Evolutionary conservation across 2,329 filamentous ascomycete species (phyloP).

Genomic region (Botrytis sinoallii): DNA sequence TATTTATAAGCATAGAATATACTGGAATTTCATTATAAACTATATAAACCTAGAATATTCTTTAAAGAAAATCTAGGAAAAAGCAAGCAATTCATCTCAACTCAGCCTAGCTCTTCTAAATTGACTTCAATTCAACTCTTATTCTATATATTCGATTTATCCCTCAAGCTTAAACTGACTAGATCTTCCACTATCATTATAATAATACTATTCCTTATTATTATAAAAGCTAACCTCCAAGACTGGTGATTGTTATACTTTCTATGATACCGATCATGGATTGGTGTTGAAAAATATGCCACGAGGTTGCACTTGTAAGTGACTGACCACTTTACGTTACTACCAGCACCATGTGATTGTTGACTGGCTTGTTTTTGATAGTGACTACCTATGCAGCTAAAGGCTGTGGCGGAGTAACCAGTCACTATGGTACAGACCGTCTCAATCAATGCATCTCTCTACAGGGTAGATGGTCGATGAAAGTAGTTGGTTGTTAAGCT

Average conservation of each 20-base stretch:
- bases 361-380: not conserved
- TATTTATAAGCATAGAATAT: too few species aligned
- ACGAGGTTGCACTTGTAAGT: not conserved
- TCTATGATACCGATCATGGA: not conserved
- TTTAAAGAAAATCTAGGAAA: too few species aligned
- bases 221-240: too few species aligned
- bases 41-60: too few species aligned
- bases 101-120: too few species aligned
- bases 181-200: too few species aligned
- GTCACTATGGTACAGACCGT: not conserved
- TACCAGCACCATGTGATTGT: not conserved
- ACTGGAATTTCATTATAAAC: too few species aligned
- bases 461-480: not conserved
- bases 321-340: not conserved
- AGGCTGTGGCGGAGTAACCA: not conserved
- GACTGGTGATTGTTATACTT: not conserved
- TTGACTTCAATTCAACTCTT: too few species aligned
- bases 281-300: not conserved
- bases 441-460: not conserved
- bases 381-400: not conserved
- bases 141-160: too few species aligned
- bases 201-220: too few species aligned
- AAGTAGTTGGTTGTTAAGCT: not conserved
- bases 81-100: too few species aligned
- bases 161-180: too few species aligned